Evolutionary conservation across 441 rosid species (phyloP).

Genomic region (Eutrema salsugineum): DNA sequence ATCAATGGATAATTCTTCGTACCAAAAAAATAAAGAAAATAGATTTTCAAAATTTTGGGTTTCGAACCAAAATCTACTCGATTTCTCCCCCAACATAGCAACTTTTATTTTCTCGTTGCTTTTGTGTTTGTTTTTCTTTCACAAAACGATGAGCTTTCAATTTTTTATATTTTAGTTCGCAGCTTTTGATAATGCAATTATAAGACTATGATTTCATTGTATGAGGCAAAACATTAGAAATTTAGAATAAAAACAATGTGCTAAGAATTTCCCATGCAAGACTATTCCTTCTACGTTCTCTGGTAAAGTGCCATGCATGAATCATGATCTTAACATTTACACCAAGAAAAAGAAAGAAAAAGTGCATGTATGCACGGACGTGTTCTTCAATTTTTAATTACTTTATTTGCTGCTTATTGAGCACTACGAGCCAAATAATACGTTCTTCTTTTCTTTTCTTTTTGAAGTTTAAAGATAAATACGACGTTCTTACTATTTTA

Average conservation of each 20-base stretch:
- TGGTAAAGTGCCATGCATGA: constrained; percentile 53
- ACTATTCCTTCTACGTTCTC: constrained; percentile 44
- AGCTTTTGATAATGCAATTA: constrained; percentile 54
- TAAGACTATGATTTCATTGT: constrained; percentile 73
- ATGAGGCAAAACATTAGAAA: constrained; percentile 42
- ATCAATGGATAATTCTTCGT: constrained; percentile 12
- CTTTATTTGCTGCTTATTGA: background rate
- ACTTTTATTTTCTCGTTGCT: background rate
- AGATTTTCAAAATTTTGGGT: constrained; percentile 19
- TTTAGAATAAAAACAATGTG: constrained; percentile 33
- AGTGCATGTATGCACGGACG: no score
- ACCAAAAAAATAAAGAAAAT: background rate
- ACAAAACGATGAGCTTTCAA: constrained; percentile 48
- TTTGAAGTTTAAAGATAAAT: no score
- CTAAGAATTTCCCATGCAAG: constrained; percentile 53
- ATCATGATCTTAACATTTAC: no score
- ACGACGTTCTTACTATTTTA: constrained; percentile 11
- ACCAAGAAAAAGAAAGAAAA: no score
- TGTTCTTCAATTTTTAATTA: constrained; percentile 12
- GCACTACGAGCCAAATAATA: constrained; percentile 11
- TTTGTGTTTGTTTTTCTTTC: constrained; percentile 7
- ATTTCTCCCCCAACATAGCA: constrained; percentile 21
- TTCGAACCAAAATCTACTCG: constrained; percentile 48
- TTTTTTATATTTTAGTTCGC: constrained; percentile 25
- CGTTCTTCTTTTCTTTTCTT: no score